Conservation (phyloP, 1,139 yeast species). For the Taphrina communis region DNA sequence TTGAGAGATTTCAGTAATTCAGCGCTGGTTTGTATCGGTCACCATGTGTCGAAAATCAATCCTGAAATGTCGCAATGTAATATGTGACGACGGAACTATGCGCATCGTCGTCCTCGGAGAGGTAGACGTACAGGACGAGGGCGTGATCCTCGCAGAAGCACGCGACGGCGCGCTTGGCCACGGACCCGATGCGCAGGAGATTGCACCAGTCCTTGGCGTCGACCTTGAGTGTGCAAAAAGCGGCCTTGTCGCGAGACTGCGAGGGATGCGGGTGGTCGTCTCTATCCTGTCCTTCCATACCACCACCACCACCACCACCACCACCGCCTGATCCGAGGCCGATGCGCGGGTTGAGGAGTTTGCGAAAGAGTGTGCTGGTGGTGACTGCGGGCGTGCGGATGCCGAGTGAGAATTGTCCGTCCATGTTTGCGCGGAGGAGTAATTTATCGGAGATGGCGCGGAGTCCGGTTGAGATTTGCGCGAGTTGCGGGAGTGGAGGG, state of each 20-base stretch:
- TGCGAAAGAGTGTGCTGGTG: slow-evolving; percentile 49
- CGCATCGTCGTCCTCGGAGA: slow-evolving; percentile 45
- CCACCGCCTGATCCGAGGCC: slow-evolving; percentile 40
- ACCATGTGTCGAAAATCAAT: neutral
- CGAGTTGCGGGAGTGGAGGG: slow-evolving; percentile 46
- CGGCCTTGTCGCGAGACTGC: slow-evolving; percentile 43
- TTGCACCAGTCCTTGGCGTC: slow-evolving; percentile 52
- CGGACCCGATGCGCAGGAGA: slow-evolving; percentile 49
- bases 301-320: neutral
- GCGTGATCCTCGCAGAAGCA: slow-evolving; percentile 51
- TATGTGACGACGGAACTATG: slow-evolving; percentile 47
- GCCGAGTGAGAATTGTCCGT: slow-evolving; percentile 49
- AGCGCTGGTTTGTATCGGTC: neutral
- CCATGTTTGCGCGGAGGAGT: slow-evolving; percentile 47
- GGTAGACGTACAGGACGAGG: slow-evolving; percentile 51
- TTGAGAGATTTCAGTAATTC: neutral
- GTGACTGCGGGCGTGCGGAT: slow-evolving; percentile 48
- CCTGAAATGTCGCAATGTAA: slow-evolving; percentile 43
- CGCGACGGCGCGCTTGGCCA: slow-evolving; percentile 50
- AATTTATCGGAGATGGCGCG: slow-evolving; percentile 48
- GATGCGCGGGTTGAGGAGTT: slow-evolving; percentile 47
- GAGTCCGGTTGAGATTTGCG: slow-evolving; percentile 48
- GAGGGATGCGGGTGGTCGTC: slow-evolving; percentile 19
- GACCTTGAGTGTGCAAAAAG: slow-evolving; percentile 47
- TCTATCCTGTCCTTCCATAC: neutral